Conservation (phyloP, 805 yeast species). For the Ogataea thermomethanolica region DNA sequence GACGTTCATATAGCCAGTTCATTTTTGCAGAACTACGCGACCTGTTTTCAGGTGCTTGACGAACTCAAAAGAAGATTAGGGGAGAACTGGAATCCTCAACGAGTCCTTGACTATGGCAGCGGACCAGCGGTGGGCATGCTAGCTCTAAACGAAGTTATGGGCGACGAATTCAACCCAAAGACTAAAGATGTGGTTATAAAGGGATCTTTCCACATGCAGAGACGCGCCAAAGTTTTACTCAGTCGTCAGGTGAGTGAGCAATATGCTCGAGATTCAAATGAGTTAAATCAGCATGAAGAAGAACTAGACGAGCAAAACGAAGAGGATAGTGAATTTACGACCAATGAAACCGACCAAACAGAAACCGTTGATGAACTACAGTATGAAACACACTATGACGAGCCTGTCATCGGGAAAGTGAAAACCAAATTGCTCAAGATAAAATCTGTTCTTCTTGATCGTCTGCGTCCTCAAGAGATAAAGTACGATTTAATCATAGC, state of each 20-base stretch:
- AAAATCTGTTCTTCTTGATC: constrained; percentile 52
- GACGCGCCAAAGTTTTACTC: constrained; percentile 72
- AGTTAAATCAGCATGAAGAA: background rate
- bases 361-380: constrained; percentile 6
- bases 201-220: constrained; percentile 70
- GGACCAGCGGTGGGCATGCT: constrained; percentile 94
- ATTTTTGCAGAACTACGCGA: constrained; percentile 78
- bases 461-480: constrained; percentile 45
- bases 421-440: constrained; percentile 53
- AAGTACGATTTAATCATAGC: constrained; percentile 81
- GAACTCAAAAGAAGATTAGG: constrained; percentile 64
- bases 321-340: background rate
- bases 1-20: constrained; percentile 80
- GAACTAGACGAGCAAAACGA: constrained; percentile 35
- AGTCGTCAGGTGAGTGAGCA: constrained; percentile 63
- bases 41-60: constrained; percentile 56
- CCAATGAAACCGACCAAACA: constrained; percentile 2
- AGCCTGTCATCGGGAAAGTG: constrained; percentile 48
- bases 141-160: constrained; percentile 82
- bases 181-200: constrained; percentile 68
- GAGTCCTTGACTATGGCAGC: constrained; percentile 73
- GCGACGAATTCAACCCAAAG: constrained; percentile 55
- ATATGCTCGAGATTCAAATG: constrained; percentile 18
- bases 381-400: constrained; percentile 11
- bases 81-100: constrained; percentile 54